Base-by-base conservation (phyloP, 2,329 filamentous ascomycete species). In the Biscogniauxia mediterranea region DNA sequence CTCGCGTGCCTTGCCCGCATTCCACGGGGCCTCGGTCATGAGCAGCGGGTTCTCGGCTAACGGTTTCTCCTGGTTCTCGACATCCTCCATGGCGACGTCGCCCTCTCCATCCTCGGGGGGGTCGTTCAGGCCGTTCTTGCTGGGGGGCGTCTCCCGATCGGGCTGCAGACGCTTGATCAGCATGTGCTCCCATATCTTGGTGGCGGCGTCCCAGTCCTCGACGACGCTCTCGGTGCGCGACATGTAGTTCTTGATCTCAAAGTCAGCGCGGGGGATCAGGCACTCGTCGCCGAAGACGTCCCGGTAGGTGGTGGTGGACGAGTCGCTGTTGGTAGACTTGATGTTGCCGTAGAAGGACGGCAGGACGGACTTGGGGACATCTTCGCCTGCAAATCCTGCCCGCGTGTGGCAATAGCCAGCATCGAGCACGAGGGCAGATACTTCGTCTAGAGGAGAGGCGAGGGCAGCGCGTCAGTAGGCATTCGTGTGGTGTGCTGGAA, bases 361-460 rank as follows among this genome's bases (percentile, higher is more conserved):
- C 61, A 96, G 85, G 60, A 98, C 88, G 28, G 92, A 93, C 81
- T 98, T 98, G 69, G 95, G 95, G 0, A 93, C 90, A 79, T 99
- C 95, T 85, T 99, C 96, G 73, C 96, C 95, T 13, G 96, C 96
- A 73, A 98, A 99, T 61, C 95, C 95, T 62, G 93, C 95, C 78
- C 96, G 93, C 50, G 91, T 93, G 69, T 88, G 89, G 73, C 91
- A 92, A 80, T 93, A 97, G 64, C 96, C 95, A 2, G 95, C 91
- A 74, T 99, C 95, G 73, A 99, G 91, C 46, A 99, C 92, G 69
- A 99, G 90, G 57, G 96, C 96, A 42, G 93, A 96, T 67, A 99
- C 93, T 81, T 99, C 95, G 82, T 99, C 95, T 97, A 71, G 61
- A 61, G 57, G 58, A 61, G 57, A 58, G 61, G 61, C 19, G 57